phyloP scores from a whole-genome alignment of 2,329 filamentous ascomycete genomes.

The Fusarium sp. region DNA sequence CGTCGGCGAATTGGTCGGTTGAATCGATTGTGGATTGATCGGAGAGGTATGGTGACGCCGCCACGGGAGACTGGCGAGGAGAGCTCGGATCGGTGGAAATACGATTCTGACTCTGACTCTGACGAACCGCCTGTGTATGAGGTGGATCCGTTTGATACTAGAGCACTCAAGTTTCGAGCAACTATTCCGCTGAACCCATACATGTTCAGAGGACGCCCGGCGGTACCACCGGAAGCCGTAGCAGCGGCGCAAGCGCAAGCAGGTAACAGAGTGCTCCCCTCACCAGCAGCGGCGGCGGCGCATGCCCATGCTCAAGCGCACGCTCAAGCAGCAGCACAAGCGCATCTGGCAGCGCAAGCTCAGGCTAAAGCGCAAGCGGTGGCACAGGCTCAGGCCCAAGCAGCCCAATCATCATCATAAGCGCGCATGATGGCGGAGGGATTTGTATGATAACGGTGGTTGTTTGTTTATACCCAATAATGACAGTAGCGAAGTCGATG shows the following conservation, averaged over 20 bases:
- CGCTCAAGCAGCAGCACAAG: slow-evolving; percentile 45
- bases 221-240: slow-evolving; percentile 46
- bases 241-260: slow-evolving; percentile 39
- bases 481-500: slow-evolving; percentile 23
- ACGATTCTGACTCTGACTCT: slow-evolving; percentile 87
- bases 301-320: slow-evolving; percentile 47
- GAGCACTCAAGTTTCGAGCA: slow-evolving; percentile 70
- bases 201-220: slow-evolving; percentile 54
- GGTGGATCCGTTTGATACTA: slow-evolving; percentile 75
- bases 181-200: slow-evolving; percentile 63
- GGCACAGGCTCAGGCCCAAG: slow-evolving; percentile 36
- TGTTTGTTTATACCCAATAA: slow-evolving; percentile 46
- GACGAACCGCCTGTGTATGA: slow-evolving; percentile 80
- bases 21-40: slow-evolving; percentile 88
- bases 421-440: slow-evolving; percentile 3
- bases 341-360: slow-evolving; percentile 43
- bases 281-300: slow-evolving; percentile 40
- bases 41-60: slow-evolving; percentile 71
- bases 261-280: slow-evolving; percentile 44
- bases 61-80: slow-evolving; percentile 58
- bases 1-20: slow-evolving; percentile 86
- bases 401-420: slow-evolving; percentile 35
- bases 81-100: slow-evolving; percentile 80
- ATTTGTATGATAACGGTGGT: slow-evolving; percentile 44
- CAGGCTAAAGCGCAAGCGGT: slow-evolving; percentile 40